Conservation (phyloP, 345 rosid species). For the Syzygium jambos region DNA sequence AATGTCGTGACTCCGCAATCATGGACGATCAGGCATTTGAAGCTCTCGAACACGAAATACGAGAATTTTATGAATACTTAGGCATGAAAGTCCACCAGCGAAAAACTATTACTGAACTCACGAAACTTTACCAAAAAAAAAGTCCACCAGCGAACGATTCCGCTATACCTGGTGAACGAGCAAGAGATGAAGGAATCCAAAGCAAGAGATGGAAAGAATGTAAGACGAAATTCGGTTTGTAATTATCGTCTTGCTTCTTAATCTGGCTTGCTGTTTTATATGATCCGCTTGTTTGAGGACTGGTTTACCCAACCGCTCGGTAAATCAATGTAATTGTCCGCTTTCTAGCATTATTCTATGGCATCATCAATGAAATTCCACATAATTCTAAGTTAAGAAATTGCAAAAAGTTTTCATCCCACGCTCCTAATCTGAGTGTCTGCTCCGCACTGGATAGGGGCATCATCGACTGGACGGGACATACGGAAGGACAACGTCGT, state of each 20-base stretch:
- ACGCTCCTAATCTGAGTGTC: not conserved
- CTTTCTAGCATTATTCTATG: not conserved
- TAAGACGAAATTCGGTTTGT: not conserved
- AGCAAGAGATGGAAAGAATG: not conserved
- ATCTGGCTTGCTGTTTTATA: not conserved
- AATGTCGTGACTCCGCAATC: not conserved
- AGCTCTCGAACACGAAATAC: not conserved
- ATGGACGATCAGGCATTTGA: not conserved
- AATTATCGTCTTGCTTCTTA: not conserved
- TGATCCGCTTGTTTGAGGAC: not conserved
- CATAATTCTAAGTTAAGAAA: not conserved
- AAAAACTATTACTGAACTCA: too few species aligned
- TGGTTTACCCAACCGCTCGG: not conserved
- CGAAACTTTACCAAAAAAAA: too few species aligned
- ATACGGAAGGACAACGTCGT: fast-evolving
- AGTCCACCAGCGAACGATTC: not conserved
- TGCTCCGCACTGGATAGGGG: not conserved
- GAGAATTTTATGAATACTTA: not conserved
- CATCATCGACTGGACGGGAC: not conserved
- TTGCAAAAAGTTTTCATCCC: not conserved
- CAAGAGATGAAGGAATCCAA: not conserved
- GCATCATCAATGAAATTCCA: not conserved
- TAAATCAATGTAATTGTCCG: not conserved
- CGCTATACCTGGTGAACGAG: not conserved
- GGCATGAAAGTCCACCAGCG: conserved; percentile 7